phyloP scores from a whole-genome alignment of 108 stramenopile genomes.

The Skeletonema marinoi region DNA sequence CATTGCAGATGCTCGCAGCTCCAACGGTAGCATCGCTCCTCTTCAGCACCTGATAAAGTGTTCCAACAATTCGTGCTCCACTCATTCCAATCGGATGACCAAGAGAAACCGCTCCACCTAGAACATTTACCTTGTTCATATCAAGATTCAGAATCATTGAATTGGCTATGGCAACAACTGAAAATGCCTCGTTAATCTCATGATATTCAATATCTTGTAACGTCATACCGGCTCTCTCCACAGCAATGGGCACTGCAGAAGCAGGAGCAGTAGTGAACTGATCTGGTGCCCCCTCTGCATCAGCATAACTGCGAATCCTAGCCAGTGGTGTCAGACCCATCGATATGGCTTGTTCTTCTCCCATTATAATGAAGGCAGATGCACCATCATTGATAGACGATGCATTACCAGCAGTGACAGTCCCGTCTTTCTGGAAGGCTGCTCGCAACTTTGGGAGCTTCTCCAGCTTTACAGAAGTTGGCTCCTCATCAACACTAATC shows the following conservation, averaged over 20 bases:
- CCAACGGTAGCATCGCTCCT: conserved; percentile 88
- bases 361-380: conserved; percentile 90
- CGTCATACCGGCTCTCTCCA: conserved; percentile 75
- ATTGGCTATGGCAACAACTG: conserved; percentile 94
- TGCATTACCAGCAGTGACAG: conserved; percentile 98
- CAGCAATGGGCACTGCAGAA: conserved; percentile 87
- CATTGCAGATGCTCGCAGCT: conserved; percentile 97
- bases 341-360: conserved; percentile 62
- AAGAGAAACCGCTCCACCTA: conserved; percentile 94
- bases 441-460: conserved; percentile 74
- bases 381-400: conserved; percentile 97
- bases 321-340: conserved; percentile 82
- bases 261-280: conserved; percentile 95
- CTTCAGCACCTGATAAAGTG: conserved; percentile 84
- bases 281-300: conserved; percentile 86
- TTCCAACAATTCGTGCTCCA: conserved; percentile 93
- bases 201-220: conserved; percentile 90
- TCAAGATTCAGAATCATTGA: conserved; percentile 85
- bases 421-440: conserved; percentile 92
- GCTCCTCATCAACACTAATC: conserved; percentile 87
- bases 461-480: conserved; percentile 67
- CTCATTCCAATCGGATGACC: conserved; percentile 97
- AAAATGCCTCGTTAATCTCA: conserved; percentile 99
- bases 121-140: conserved; percentile 81
- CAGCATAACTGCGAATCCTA: conserved; percentile 84